A percentile compares a stretch with the other conserved stretches of the same genome.
phyloP scores from a whole-genome alignment of 1,284 basidiomycete genomes.

The Vanrija sp. region DNA sequence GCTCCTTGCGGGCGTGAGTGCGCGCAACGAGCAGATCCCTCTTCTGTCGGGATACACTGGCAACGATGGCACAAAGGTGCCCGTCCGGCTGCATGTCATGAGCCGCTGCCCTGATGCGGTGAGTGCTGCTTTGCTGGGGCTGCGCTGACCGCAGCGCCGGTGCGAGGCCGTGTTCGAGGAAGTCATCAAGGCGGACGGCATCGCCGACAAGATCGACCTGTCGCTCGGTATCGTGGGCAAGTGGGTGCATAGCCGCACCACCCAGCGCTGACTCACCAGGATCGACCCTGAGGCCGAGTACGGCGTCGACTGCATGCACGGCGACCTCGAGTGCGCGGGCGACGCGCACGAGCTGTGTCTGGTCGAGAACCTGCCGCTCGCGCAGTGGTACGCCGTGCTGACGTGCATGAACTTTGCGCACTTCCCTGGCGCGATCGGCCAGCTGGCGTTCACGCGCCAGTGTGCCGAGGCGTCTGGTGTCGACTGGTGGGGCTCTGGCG shows the following conservation, averaged over 20 bases:
- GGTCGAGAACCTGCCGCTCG: constrained; percentile 38
- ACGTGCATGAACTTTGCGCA: constrained; percentile 73
- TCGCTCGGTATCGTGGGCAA: constrained; percentile 67
- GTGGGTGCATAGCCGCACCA: constrained; percentile 52
- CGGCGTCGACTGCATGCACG: constrained; percentile 75
- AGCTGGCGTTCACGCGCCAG: constrained; percentile 59
- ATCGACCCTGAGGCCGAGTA: constrained; percentile 62
- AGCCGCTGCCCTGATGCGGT: constrained; percentile 48
- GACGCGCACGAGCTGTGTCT: constrained; percentile 82
- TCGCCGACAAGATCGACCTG: constrained; percentile 62
- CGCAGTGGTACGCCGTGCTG: constrained; percentile 65
- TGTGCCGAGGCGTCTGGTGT: constrained; percentile 64
- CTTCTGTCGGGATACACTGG: not conserved
- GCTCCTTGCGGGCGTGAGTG: not conserved
- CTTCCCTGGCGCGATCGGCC: constrained; percentile 58
- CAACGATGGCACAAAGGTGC: constrained; percentile 21
- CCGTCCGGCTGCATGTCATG: constrained; percentile 47
- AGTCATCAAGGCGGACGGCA: constrained; percentile 60
- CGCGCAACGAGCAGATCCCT: not conserved
- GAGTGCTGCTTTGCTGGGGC: constrained; percentile 13
- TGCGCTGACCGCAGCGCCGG: constrained; percentile 25
- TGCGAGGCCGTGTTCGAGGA: constrained; percentile 73
- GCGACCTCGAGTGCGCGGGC: constrained; percentile 67
- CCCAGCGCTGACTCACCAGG: constrained; percentile 48
- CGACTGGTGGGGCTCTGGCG: constrained; percentile 62